Evolutionary conservation across 2,329 filamentous ascomycete species (phyloP).

Genomic region (Hypoxylon sp.): DNA sequence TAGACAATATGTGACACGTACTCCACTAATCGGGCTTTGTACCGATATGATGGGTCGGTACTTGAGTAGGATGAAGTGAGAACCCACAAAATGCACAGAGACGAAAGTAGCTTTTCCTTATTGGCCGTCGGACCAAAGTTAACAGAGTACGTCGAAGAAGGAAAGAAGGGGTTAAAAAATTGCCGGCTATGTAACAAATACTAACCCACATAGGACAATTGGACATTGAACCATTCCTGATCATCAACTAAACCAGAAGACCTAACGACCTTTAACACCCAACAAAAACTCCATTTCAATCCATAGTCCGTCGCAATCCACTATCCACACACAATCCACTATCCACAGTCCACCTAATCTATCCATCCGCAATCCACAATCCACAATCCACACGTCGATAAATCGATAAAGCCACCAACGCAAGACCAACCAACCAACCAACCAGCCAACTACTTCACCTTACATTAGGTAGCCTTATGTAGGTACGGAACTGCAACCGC

Average conservation of each 20-base stretch:
- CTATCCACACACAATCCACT: constrained; percentile 20
- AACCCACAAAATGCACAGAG: not conserved
- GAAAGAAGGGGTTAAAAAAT: constrained; percentile 28
- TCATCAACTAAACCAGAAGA: constrained; percentile 21
- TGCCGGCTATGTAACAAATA: constrained; percentile 40
- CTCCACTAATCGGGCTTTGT: constrained; percentile 1
- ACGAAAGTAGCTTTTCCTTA: not conserved
- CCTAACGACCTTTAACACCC: constrained; percentile 25
- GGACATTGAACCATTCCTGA: constrained; percentile 33
- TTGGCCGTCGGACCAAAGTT: constrained; percentile 8
- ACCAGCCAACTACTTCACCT: constrained; percentile 21
- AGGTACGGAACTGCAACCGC: constrained; percentile 35
- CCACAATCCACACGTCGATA: constrained; percentile 24
- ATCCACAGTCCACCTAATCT: constrained; percentile 26
- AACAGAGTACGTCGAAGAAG: constrained; percentile 13
- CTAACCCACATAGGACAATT: constrained; percentile 40
- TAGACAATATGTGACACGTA: constrained; percentile 11
- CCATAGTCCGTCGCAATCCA: constrained; percentile 32
- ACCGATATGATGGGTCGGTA: not conserved
- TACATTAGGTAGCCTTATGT: constrained; percentile 32
- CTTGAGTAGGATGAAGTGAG: not conserved
- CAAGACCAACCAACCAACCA: constrained; percentile 8
- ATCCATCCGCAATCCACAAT: constrained; percentile 28
- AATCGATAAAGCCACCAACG: constrained; percentile 38
- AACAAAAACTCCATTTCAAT: constrained; percentile 35